Conservation (phyloP, 2,329 filamentous ascomycete genomes). For the Drechslerella coelobrocha region DNA sequence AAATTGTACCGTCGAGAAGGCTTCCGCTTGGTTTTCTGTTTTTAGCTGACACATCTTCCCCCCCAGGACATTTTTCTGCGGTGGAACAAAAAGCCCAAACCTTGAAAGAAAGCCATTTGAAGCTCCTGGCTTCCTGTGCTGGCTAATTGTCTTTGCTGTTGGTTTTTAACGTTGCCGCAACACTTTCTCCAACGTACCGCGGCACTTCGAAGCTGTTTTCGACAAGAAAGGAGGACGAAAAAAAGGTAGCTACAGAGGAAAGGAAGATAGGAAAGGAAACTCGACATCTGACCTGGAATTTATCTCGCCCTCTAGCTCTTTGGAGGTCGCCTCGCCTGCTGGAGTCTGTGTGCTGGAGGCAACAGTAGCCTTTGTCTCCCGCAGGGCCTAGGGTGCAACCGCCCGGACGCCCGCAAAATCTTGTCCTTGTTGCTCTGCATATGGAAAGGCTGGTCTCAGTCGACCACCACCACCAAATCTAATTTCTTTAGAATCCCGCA, state of each 20-base stretch:
- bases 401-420: slow-evolving; percentile 46
- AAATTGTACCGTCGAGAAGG: slow-evolving; percentile 7
- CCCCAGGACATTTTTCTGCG: slow-evolving; percentile 9
- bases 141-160: not conserved
- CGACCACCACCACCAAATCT: slow-evolving; percentile 40
- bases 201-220: not conserved
- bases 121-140: slow-evolving; percentile 3
- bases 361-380: slow-evolving; percentile 43
- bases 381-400: slow-evolving; percentile 45
- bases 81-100: slow-evolving; percentile 21
- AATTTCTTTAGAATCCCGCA: slow-evolving; percentile 45
- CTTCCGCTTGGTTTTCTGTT: slow-evolving; percentile 15
- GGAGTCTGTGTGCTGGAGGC: slow-evolving; percentile 24
- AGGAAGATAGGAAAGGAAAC: too few species aligned
- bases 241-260: not conserved
- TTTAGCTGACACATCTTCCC: slow-evolving; percentile 26
- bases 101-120: slow-evolving; percentile 11
- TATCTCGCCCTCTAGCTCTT: slow-evolving; percentile 6
- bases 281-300: too few species aligned
- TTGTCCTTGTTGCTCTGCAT: slow-evolving; percentile 50
- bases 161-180: not conserved
- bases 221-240: not conserved
- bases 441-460: slow-evolving; percentile 49
- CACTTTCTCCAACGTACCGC: not conserved
- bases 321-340: not conserved